A percentile compares a stretch with the other conserved stretches of the same genome.
Evolutionary conservation across 163 green algal genomes (phyloP).

Genomic region (Chloromonas sp.): DNA sequence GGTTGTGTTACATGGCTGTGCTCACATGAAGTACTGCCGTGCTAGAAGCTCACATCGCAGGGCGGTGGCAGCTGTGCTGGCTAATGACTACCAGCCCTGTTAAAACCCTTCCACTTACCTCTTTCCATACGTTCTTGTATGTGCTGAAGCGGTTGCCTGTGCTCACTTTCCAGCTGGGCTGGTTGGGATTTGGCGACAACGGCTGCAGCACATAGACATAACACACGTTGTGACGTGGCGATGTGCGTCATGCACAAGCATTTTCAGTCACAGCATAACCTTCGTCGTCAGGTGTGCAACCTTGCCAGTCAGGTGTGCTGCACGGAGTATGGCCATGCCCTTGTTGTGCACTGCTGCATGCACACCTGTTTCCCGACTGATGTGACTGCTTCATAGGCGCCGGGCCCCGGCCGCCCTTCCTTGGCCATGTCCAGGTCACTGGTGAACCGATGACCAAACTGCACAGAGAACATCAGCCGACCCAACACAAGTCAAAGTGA

Average conservation of each 20-base stretch:
- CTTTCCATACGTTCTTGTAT: constrained; percentile 13
- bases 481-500: background rate
- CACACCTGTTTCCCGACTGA: constrained; percentile 13
- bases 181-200: constrained; percentile 18
- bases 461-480: background rate
- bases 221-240: too few relatives aligned
- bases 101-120: constrained; percentile 8
- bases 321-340: background rate
- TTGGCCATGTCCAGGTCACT: constrained; percentile 5
- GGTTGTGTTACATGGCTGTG: background rate
- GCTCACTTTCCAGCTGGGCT: constrained; percentile 10
- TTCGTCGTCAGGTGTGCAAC: background rate
- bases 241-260: background rate
- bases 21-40: too few relatives aligned
- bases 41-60: background rate
- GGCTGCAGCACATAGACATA: constrained; percentile 10
- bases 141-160: constrained; percentile 20
- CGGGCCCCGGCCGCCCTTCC: background rate
- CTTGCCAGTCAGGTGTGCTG: background rate
- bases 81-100: background rate
- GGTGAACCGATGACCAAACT: constrained; percentile 7
- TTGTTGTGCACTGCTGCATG: background rate
- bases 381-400: background rate
- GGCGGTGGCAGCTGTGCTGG: background rate
- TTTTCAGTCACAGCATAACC: constrained; percentile 13